Conservation (phyloP, 2,329 filamentous ascomycete species). For the Pseudogymnoascus pannorum region DNA sequence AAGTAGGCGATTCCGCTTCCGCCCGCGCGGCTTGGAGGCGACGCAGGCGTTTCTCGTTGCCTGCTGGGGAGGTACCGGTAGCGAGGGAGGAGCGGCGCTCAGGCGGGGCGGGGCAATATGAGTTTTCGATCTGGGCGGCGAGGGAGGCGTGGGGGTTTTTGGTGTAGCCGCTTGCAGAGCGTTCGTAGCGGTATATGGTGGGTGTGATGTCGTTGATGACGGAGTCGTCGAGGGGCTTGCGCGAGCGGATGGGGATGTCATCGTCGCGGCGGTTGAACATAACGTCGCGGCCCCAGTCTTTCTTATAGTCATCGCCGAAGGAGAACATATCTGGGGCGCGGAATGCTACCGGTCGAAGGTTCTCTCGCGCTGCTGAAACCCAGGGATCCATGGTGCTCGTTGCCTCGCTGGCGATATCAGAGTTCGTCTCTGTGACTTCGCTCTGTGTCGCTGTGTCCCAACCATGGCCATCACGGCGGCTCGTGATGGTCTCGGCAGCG, state of each 20-base stretch:
- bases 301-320: conserved; percentile 13
- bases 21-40: not conserved
- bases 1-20: not conserved
- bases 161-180: not conserved
- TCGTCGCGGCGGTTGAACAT: conserved; percentile 19
- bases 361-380: conserved; percentile 6
- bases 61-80: conserved; percentile 12
- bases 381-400: conserved; percentile 18
- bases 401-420: conserved; percentile 12
- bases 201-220: not conserved
- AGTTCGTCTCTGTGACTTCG: conserved; percentile 23
- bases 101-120: conserved; percentile 17
- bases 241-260: conserved; percentile 17
- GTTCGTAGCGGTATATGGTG: conserved; percentile 15
- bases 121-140: conserved; percentile 15
- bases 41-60: conserved; percentile 2
- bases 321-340: conserved; percentile 12
- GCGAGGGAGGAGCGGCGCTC: conserved; percentile 26
- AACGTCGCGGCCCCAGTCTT: conserved; percentile 23
- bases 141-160: conserved; percentile 9
- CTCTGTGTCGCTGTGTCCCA: conserved; percentile 29
- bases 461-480: conserved; percentile 28
- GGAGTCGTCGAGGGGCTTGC: conserved; percentile 16
- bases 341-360: conserved; percentile 15
- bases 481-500: conserved; percentile 28